Base-by-base conservation (phyloP, 352 stramenopile genomes). In the Thalassiosira mediterranea region DNA sequence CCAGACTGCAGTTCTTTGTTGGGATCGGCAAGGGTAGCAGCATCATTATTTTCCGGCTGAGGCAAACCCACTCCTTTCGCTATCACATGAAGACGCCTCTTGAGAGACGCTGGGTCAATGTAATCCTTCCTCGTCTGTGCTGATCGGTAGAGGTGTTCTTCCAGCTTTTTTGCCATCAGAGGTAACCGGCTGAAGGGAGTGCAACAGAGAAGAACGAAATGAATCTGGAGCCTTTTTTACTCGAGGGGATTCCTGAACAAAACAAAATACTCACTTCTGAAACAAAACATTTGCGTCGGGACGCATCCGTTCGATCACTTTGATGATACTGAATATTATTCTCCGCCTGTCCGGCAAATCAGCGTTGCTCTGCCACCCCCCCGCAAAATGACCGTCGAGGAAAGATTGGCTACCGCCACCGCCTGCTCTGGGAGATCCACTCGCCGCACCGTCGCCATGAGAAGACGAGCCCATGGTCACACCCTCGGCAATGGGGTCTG, bases 91-190 rank as follows among this genome's bases (percentile, higher is more conserved):
- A 92, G 62, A 19, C 86, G 70, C 19, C 76, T 62, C 57, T 89
- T 89, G 15, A 92, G 63, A 1, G 86, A 90, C 21, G 64, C 71
- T 1, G 51, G 68, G 64, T 92, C 81, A 13, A 90, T 44, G 31
- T 92, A 92, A 56, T 89, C 86, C 60, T 88, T 81, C 60, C 87
- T 91, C 0, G 78, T 87, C 17, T 79, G 73, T 17, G 86, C 83
- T 25, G 83, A 89, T 37, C 83, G 62, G 65, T 92, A 92, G 10
- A 92, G 57, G 53, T 90, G 79, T 44, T 92, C 86, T 70, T 92
- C 86, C 5, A 92, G 67, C 56, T 87, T 89, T 54, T 91, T 92
- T 8, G 86, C 83, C 83, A 92, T 92, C 23, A 89, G 67, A 48
- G 81, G 81, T 42, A 92, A 47, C 23, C 86, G 88, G 61, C 38